Base-by-base conservation (phyloP, 192 early-diverging fungal species). In the Geranomyces michiganensis region DNA sequence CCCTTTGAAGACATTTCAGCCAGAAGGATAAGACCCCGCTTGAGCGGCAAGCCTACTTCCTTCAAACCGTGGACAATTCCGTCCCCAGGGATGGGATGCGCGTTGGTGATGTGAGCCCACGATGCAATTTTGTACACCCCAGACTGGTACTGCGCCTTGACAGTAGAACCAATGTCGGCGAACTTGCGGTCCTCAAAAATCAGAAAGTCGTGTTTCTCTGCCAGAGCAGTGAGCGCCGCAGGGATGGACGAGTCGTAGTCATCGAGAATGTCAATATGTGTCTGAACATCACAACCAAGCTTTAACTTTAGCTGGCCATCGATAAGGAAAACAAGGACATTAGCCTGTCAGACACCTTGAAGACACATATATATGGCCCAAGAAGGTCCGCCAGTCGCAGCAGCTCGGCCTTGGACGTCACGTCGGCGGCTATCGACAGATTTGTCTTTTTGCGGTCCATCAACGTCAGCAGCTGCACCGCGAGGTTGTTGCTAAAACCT, bases 181-280 rank as follows among this genome's bases (percentile, higher is more conserved):
- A 98, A 98, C 83, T 98, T 98, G 79, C 96, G 90, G 81, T 98
- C 96, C 75, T 99, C 96, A 76, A 98, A 98, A 72, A 99, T 97
- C 80, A 99, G 68, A 81, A 97, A 99, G 72, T 93, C 87, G 78
- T 98, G 95, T 77, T 92, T 91, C 44, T 85, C 80, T 17, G 92
- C 87, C 62, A 99, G 85, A 0, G 75, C 85, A 43, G 81, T 78
- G 27, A 99, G 89, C 72, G 89, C 82, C 9, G 74, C 80, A 21
- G 93, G 87, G 61, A 96, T 78, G 71, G 95, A 91, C 33, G 77
- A 70, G 77, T 96, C 95, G 90, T 98, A 99, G 82, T 99, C 96
- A 13, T 84, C 79, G 17, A 99, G 81, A 58, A 97, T 87, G 79
- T 99, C 97, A 64, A 96, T 91, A 72, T 99, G 97, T 0, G 97